Evolutionary conservation across 1,284 basidiomycete species (phyloP).

Genomic region (Exsudoporus floridanus): DNA sequence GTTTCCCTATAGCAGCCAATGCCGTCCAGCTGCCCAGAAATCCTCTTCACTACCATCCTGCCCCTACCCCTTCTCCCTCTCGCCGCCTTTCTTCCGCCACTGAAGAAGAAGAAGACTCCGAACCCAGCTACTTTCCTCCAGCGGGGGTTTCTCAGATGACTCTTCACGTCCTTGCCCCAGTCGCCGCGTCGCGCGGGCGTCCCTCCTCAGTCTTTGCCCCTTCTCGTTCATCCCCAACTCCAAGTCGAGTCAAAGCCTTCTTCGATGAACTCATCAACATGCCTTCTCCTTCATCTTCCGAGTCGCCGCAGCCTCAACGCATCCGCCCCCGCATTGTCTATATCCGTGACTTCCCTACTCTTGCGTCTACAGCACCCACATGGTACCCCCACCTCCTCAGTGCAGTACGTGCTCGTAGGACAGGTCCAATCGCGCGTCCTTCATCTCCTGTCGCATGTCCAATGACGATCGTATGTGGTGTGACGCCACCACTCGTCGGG

Average conservation of each 20-base stretch:
- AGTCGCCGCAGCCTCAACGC: constrained; percentile 25
- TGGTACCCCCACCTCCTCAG: constrained; percentile 82
- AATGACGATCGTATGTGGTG: constrained; percentile 79
- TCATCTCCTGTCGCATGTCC: constrained; percentile 62
- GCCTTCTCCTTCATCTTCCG: constrained; percentile 38
- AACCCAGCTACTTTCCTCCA: constrained; percentile 31
- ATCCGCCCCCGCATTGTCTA: constrained; percentile 74
- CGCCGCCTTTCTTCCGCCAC: constrained; percentile 42
- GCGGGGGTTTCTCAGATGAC: constrained; percentile 52
- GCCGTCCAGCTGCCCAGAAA: constrained; percentile 67
- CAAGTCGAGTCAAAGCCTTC: constrained; percentile 59
- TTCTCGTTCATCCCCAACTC: constrained; percentile 44
- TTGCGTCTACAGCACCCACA: constrained; percentile 66
- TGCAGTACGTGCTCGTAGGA: constrained; percentile 71
- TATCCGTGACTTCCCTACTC: constrained; percentile 75
- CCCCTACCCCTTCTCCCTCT: constrained; percentile 28
- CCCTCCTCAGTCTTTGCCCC: constrained; percentile 42
- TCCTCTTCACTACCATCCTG: constrained; percentile 63
- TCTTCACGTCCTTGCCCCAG: constrained; percentile 56
- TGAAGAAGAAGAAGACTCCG: constrained; percentile 47
- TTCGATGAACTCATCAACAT: constrained; percentile 75
- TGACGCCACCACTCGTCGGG: constrained; percentile 64
- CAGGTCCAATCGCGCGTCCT: constrained; percentile 55
- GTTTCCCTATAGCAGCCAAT: constrained; percentile 49
- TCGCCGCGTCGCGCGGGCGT: constrained; percentile 42